Percentiles rank a stretch among this genome's conserved stretches.
phyloP scores from a whole-genome alignment of 1,284 basidiomycete genomes.

The Naganishia liquefaciens region DNA sequence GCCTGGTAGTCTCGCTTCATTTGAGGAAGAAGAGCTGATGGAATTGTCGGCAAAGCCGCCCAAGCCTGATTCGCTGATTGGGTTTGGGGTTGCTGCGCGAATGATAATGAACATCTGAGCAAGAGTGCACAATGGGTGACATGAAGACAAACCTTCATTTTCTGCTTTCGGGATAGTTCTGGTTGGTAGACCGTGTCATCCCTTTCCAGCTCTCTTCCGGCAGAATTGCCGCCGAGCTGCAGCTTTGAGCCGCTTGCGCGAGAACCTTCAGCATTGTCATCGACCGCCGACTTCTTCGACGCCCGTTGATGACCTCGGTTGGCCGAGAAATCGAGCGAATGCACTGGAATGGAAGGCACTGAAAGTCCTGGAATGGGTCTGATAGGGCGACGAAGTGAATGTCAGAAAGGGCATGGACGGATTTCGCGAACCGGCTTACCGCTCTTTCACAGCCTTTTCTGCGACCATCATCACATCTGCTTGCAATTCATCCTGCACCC shows the following conservation, averaged over 20 bases:
- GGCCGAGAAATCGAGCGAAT: slow-evolving; percentile 21
- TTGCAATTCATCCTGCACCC: slow-evolving; percentile 36
- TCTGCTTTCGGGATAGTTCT: slow-evolving; percentile 59
- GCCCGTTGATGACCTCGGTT: slow-evolving; percentile 20
- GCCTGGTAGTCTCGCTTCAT: slow-evolving; percentile 91
- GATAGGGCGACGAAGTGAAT: slow-evolving; percentile 22
- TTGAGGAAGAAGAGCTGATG: slow-evolving; percentile 74
- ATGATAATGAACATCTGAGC: background rate
- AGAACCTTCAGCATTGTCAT: slow-evolving; percentile 29
- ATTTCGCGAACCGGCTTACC: slow-evolving; percentile 43
- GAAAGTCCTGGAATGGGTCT: slow-evolving; percentile 59
- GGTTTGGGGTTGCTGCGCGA: slow-evolving; percentile 39
- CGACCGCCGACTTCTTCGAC: background rate
- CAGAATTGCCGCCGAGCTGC: slow-evolving; percentile 56
- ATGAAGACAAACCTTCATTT: slow-evolving; percentile 49
- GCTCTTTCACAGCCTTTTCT: slow-evolving; percentile 44
- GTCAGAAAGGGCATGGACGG: slow-evolving; percentile 23
- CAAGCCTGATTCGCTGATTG: slow-evolving; percentile 71
- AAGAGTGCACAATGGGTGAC: background rate
- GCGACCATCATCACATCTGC: slow-evolving; percentile 49
- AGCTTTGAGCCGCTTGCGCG: slow-evolving; percentile 38
- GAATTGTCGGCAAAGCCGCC: slow-evolving; percentile 87
- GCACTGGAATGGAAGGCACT: slow-evolving; percentile 57
- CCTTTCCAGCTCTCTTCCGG: slow-evolving; percentile 46
- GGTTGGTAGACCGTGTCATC: slow-evolving; percentile 12